Evolutionary conservation across 129 eudicot genomes (phyloP).

Genomic region (Rutidosis leptorrhynchoides): DNA sequence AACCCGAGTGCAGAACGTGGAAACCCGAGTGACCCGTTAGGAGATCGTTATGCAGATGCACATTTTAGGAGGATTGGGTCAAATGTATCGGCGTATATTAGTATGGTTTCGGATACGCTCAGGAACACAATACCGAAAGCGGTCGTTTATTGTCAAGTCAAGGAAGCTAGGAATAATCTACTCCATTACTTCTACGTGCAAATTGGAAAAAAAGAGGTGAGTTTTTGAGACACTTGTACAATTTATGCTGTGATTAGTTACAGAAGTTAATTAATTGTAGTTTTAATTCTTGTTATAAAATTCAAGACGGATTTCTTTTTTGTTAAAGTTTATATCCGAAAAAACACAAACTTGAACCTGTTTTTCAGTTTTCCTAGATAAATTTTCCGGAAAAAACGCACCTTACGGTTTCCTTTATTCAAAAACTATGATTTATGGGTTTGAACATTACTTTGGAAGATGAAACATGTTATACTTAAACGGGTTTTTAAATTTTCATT

Average conservation of each 20-base stretch:
- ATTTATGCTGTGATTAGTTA: too few relatives aligned
- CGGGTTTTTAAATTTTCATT: neutral
- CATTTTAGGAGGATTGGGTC: constrained; percentile 93
- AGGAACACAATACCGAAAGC: constrained; percentile 85
- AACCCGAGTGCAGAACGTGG: constrained; percentile 17
- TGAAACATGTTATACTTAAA: neutral
- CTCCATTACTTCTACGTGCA: constrained; percentile 75
- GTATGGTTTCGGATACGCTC: constrained; percentile 76
- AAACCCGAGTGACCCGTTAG: constrained; percentile 42
- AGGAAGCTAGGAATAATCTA: constrained; percentile 74
- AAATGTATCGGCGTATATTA: constrained; percentile 75
- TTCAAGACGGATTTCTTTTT: too few relatives aligned
- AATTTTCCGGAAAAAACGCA: too few relatives aligned
- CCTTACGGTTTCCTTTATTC: neutral
- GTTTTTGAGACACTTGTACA: neutral
- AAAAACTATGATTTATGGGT: neutral
- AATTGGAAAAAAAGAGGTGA: constrained; percentile 89
- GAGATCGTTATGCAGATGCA: constrained; percentile 71
- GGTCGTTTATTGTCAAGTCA: constrained; percentile 90
- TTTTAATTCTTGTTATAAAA: too few relatives aligned
- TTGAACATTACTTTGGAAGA: too few relatives aligned
- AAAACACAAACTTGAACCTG: too few relatives aligned
- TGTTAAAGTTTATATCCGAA: too few relatives aligned
- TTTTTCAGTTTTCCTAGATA: too few relatives aligned
- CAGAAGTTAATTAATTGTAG: too few relatives aligned